A percentile compares a stretch with the other conserved stretches of the same genome.
Evolutionary conservation across 495 filamentous ascomycete species (phyloP).

Genomic region (Aspergillus biplanus): DNA sequence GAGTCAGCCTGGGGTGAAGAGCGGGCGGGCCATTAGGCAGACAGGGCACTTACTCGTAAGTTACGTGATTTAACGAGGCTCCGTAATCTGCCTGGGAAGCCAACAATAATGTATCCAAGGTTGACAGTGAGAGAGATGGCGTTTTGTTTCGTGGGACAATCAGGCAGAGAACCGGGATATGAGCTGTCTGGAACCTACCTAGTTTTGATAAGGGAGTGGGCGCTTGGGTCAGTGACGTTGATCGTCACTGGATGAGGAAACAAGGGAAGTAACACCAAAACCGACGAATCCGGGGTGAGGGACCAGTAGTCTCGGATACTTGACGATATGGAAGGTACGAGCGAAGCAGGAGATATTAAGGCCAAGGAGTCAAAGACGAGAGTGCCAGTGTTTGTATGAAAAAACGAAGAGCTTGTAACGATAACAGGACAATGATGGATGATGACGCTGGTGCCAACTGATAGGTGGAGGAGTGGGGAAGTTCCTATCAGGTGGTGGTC

Average conservation of each 20-base stretch:
- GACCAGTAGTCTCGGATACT: too few species aligned
- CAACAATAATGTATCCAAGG: neutral
- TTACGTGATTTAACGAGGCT: constrained; percentile 2
- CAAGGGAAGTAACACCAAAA: constrained; percentile 2
- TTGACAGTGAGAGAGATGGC: neutral
- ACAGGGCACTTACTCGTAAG: constrained; percentile 12
- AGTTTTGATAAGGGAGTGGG: neutral
- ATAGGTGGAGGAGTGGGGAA: constrained; percentile 30
- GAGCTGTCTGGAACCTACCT: constrained; percentile 4
- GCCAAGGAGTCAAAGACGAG: too few species aligned
- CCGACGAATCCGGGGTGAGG: neutral
- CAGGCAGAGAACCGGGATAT: constrained; percentile 5
- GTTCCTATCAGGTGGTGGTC: constrained; percentile 29
- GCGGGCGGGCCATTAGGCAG: constrained; percentile 28
- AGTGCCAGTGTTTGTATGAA: too few species aligned
- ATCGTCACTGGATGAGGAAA: neutral
- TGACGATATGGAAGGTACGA: too few species aligned
- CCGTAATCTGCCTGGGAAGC: neutral
- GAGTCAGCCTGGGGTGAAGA: constrained; percentile 28
- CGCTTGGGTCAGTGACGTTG: neutral
- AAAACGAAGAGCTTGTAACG: too few species aligned
- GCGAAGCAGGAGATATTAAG: too few species aligned
- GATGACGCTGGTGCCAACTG: constrained; percentile 21
- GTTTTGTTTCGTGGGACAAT: neutral
- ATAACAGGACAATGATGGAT: constrained; percentile 17